These are phyloP conservation scores for Phytopythium vexans DNA, from an alignment of 352 stramenopile genomes.

Conservation along the genomic window DNA sequence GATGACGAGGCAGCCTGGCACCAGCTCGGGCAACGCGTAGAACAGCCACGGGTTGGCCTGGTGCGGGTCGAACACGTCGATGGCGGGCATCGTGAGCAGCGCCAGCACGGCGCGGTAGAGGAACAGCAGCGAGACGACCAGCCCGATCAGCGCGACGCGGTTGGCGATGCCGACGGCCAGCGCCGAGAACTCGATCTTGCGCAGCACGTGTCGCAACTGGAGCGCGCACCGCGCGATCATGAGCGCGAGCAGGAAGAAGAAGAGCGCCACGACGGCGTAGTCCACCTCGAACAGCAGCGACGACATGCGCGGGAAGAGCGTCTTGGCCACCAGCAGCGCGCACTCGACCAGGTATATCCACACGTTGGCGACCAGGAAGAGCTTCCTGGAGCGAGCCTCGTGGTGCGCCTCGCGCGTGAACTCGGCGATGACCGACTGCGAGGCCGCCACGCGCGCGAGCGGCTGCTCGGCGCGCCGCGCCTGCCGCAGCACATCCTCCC, in stretches of 20 bases:
- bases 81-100: constrained; percentile 60
- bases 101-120: constrained; percentile 57
- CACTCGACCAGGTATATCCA: constrained; percentile 82
- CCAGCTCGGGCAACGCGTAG: constrained; percentile 71
- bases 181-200: constrained; percentile 76
- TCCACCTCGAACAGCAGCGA: constrained; percentile 67
- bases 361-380: constrained; percentile 79
- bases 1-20: constrained; percentile 67
- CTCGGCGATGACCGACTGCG: constrained; percentile 70
- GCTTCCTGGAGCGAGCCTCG: constrained; percentile 42
- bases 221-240: constrained; percentile 59
- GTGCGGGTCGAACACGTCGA: constrained; percentile 72
- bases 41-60: constrained; percentile 72
- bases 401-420: constrained; percentile 56
- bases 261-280: constrained; percentile 70
- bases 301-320: constrained; percentile 50
- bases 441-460: constrained; percentile 55
- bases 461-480: constrained; percentile 51
- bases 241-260: constrained; percentile 68
- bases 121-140: constrained; percentile 49
- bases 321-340: constrained; percentile 67
- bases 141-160: constrained; percentile 57
- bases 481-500: constrained; percentile 68
- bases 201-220: constrained; percentile 45
- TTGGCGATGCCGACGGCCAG: constrained; percentile 51